phyloP scores from a whole-genome alignment of 768 basidiomycete genomes.

The Agrocybe pediades region DNA sequence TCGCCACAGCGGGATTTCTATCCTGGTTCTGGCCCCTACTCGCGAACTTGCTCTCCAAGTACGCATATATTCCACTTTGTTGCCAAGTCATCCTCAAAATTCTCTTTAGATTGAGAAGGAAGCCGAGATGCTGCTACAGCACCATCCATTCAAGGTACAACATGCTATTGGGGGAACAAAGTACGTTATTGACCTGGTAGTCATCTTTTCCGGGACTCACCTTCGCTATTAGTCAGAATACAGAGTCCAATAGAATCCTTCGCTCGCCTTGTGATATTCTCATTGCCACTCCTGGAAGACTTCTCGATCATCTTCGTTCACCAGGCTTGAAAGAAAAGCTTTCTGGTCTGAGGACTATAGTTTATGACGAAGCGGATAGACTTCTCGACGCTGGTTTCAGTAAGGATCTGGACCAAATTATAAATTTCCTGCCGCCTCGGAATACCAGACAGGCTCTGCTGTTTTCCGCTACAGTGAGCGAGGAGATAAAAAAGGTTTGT shows the following conservation, averaged over 20 bases:
- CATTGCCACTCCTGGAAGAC: slow-evolving; percentile 76
- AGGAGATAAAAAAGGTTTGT: slow-evolving; percentile 57
- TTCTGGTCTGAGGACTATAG: slow-evolving; percentile 41
- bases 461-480: slow-evolving; percentile 76
- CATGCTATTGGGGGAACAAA: slow-evolving; percentile 61
- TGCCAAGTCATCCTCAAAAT: slow-evolving; percentile 19
- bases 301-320: slow-evolving; percentile 65
- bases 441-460: slow-evolving; percentile 60
- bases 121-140: slow-evolving; percentile 47
- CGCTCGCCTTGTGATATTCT: slow-evolving; percentile 50
- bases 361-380: slow-evolving; percentile 77
- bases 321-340: slow-evolving; percentile 37
- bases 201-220: neutral
- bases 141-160: slow-evolving; percentile 44
- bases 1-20: slow-evolving; percentile 42
- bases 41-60: slow-evolving; percentile 77
- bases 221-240: slow-evolving; percentile 12
- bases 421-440: slow-evolving; percentile 40
- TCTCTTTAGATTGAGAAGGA: slow-evolving; percentile 56
- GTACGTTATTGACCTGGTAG: slow-evolving; percentile 20
- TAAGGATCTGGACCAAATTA: slow-evolving; percentile 65
- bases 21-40: slow-evolving; percentile 72
- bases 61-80: slow-evolving; percentile 37
- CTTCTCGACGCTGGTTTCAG: slow-evolving; percentile 76
- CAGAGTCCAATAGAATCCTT: slow-evolving; percentile 22